Evolutionary conservation across 1,139 yeast genomes (phyloP).

Genomic region (Protomyces inouyei): DNA sequence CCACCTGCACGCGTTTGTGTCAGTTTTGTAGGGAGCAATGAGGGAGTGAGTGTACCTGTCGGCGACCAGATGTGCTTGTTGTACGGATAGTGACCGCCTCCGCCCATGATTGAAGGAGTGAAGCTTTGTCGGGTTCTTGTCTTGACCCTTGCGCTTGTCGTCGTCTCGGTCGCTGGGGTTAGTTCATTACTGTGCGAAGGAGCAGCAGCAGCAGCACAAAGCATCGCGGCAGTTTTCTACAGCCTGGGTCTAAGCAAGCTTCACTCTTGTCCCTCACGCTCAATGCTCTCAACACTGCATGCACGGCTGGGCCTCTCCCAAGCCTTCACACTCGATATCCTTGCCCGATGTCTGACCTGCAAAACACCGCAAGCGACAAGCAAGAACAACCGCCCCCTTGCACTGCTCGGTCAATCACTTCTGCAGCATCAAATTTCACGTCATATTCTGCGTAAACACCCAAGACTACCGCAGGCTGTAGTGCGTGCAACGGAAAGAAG

Average conservation of each 20-base stretch:
- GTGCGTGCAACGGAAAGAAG: conserved; percentile 70
- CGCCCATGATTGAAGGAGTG: neutral
- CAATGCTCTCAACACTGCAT: conserved; percentile 66
- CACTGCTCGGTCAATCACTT: conserved; percentile 64
- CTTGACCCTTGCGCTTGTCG: too few relatives aligned
- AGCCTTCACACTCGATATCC: conserved; percentile 55
- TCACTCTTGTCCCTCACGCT: too few relatives aligned
- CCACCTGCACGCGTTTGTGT: conserved; percentile 38
- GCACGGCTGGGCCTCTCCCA: conserved; percentile 58
- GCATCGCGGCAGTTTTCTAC: too few relatives aligned
- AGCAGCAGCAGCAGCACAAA: too few relatives aligned
- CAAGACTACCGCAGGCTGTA: conserved; percentile 80
- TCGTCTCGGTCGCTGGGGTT: too few relatives aligned
- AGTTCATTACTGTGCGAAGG: too few relatives aligned
- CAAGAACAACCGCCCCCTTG: conserved; percentile 15
- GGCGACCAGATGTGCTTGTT: conserved; percentile 35
- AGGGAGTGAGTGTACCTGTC: conserved; percentile 29
- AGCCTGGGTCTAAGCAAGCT: too few relatives aligned
- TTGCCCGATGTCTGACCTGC: conserved; percentile 76
- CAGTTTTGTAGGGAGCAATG: neutral
- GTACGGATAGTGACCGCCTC: conserved; percentile 16
- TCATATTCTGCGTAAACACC: conserved; percentile 67
- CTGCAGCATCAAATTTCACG: conserved; percentile 73
- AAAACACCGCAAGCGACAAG: conserved; percentile 39
- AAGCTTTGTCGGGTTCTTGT: too few relatives aligned